Conservation (phyloP, 768 basidiomycete genomes). For the Harrya chromipes region DNA sequence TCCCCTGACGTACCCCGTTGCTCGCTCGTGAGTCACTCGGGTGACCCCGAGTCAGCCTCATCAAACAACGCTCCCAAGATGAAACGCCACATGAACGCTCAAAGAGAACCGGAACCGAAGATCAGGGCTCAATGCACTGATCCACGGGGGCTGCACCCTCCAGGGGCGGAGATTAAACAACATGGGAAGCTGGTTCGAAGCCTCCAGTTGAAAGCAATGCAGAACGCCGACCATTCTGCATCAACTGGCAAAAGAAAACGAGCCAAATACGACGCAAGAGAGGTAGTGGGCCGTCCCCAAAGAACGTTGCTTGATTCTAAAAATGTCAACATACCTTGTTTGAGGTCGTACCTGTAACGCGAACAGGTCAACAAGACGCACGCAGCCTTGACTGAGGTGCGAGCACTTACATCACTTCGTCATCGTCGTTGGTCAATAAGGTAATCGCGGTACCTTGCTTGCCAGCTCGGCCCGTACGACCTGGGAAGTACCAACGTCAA, state of each 20-base stretch:
- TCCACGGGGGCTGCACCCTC: too few relatives aligned
- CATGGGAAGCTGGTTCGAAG: background rate
- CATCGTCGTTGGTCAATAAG: constrained; percentile 93
- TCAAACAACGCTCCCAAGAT: background rate
- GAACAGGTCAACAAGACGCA: constrained; percentile 4
- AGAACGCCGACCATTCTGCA: background rate
- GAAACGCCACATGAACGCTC: background rate
- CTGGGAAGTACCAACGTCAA: constrained; percentile 37
- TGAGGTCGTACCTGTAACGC: constrained; percentile 81
- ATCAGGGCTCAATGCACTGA: too few relatives aligned
- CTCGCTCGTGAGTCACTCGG: background rate
- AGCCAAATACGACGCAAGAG: background rate
- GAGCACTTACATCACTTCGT: constrained; percentile 86
- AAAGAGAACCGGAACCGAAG: constrained; percentile 8
- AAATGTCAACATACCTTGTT: constrained; percentile 59
- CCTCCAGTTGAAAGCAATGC: background rate
- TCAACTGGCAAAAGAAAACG: background rate
- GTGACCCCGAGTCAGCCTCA: too few relatives aligned
- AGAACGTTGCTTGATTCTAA: too few relatives aligned
- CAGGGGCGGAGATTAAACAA: constrained; percentile 11
- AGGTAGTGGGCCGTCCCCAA: too few relatives aligned
- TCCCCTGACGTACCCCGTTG: too few relatives aligned
- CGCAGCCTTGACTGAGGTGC: background rate
- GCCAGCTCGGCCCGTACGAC: constrained; percentile 96
- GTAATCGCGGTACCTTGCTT: constrained; percentile 93